Percentiles rank a stretch among this genome's conserved stretches.
phyloP scores from a whole-genome alignment of 768 basidiomycete species.

The Tulasnella sp. region DNA sequence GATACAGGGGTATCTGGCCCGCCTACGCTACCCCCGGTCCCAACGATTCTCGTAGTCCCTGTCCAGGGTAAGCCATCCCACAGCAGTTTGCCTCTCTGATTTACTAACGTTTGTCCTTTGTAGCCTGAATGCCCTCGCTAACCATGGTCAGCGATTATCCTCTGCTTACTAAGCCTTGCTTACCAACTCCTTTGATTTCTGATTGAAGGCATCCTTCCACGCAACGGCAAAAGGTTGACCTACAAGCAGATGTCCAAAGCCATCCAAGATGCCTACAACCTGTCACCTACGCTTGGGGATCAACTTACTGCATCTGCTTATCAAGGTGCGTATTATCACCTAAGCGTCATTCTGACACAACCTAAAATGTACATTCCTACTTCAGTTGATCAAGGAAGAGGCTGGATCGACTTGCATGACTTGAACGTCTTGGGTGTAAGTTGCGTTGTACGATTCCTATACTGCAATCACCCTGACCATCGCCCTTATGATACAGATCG shows the following conservation, averaged over 20 bases:
- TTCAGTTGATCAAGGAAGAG: conserved; percentile 15
- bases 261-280: conserved; percentile 16
- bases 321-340: no score
- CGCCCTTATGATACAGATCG: conserved; percentile 6
- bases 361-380: no score
- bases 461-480: conserved; percentile 1
- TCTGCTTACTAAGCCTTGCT: conserved; percentile 9
- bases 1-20: conserved; percentile 22
- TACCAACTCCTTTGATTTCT: not conserved
- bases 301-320: no score
- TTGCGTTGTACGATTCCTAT: not conserved
- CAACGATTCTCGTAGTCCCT: conserved; percentile 57
- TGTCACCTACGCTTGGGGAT: conserved; percentile 15
- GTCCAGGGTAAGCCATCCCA: conserved; percentile 37
- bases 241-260: conserved; percentile 35
- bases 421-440: conserved; percentile 2
- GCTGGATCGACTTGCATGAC: conserved; percentile 3
- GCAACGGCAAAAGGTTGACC: conserved; percentile 54
- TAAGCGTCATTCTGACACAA: no score
- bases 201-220: conserved; percentile 35
- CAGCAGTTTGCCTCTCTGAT: not conserved
- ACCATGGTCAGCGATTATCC: conserved; percentile 47
- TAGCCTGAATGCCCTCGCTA: conserved; percentile 59
- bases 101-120: not conserved
- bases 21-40: conserved; percentile 42